Evolutionary conservation across 176 grass and related monocot genomes (phyloP).

Genomic region (Oryza brachyantha): DNA sequence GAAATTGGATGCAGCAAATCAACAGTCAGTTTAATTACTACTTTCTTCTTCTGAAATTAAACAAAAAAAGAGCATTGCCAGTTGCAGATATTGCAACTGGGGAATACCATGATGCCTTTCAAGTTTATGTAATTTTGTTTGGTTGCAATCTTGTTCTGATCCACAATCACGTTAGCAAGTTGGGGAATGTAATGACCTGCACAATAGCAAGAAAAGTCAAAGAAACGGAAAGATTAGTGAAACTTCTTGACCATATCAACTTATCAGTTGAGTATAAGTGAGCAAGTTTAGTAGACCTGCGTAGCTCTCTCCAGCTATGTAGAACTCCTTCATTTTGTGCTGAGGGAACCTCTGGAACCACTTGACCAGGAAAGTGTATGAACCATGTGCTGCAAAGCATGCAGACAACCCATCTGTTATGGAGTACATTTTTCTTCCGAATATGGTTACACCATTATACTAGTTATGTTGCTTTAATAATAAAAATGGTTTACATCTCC

Average conservation of each 20-base stretch:
- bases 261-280: neutral
- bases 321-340: constrained; percentile 56
- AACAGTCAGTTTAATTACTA: neutral
- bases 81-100: neutral
- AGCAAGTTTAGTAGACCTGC: constrained; percentile 28
- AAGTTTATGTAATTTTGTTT: constrained; percentile 43
- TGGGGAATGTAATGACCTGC: constrained; percentile 58
- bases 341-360: constrained; percentile 83
- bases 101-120: constrained; percentile 46
- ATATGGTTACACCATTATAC: neutral
- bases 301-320: constrained; percentile 71
- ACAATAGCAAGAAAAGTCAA: neutral
- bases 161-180: constrained; percentile 45
- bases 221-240: neutral
- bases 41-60: neutral
- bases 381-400: constrained; percentile 44
- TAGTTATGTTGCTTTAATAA: too few species aligned
- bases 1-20: neutral
- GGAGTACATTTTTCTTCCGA: neutral
- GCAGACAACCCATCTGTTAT: neutral
- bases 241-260: neutral
- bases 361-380: constrained; percentile 64
- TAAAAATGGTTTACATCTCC: too few species aligned
- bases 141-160: constrained; percentile 39
- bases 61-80: neutral